Percentiles rank a stretch among this genome's conserved stretches.
Conservation (phyloP, 2,329 filamentous ascomycete genomes). For the Calonectria crousiana region DNA sequence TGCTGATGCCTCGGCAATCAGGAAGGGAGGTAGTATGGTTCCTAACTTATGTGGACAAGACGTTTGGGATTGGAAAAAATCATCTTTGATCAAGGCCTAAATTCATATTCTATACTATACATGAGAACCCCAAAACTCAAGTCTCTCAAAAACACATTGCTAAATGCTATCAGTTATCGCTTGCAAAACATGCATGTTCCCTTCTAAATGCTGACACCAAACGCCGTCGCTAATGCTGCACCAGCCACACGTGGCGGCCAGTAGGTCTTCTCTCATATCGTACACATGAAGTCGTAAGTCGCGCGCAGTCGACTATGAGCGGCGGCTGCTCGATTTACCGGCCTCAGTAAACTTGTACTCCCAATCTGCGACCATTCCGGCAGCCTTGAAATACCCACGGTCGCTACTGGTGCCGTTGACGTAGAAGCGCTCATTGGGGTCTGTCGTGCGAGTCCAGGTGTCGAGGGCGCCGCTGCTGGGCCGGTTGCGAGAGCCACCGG, state of each 20-base stretch:
- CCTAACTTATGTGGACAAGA: not conserved
- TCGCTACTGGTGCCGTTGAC: conserved; percentile 29
- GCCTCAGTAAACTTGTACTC: conserved; percentile 15
- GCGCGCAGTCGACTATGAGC: not conserved
- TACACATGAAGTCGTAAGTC: not conserved
- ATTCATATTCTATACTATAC: not conserved
- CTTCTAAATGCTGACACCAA: not conserved
- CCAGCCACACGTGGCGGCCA: not conserved
- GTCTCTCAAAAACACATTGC: not conserved
- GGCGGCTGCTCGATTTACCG: not conserved
- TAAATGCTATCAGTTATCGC: not conserved
- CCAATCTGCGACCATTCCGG: conserved; percentile 28
- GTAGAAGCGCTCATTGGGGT: conserved; percentile 29
- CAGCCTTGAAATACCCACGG: conserved; percentile 18
- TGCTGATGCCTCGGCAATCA: not conserved
- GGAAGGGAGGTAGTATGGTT: not conserved
- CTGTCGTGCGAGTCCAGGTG: conserved; percentile 25
- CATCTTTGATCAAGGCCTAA: not conserved
- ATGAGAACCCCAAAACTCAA: not conserved
- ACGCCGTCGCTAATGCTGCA: not conserved
- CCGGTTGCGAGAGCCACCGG: conserved; percentile 20
- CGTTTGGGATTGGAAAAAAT: not conserved
- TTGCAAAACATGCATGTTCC: not conserved
- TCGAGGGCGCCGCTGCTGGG: not conserved
- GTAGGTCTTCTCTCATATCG: not conserved